Base-by-base conservation (phyloP, 2,329 filamentous ascomycete genomes). In the Magnaporthiopsis rhizophila region DNA sequence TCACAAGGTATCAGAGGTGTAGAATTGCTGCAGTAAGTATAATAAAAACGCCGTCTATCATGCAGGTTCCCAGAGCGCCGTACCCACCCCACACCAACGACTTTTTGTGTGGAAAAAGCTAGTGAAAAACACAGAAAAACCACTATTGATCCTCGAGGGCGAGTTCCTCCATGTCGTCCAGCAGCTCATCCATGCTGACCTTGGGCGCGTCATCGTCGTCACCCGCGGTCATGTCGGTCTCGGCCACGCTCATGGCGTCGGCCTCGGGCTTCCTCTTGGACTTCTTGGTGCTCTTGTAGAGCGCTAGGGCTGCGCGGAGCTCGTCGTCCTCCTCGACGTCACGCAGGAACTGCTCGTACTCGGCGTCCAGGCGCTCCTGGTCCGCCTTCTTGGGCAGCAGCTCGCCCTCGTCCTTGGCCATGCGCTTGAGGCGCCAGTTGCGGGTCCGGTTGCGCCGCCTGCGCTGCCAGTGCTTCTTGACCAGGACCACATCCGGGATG, bases 321-420 rank as follows among this genome's bases (percentile, higher is more conserved):
- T 99, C 95, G 63, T 90, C 84, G 74, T 99, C 95, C 74, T 98
- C 93, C 78, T 99, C 96, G 13, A 99, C 91, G 75, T 99, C 95
- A 59, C 90, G 89, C 81, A 99, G 80, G 86, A 99, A 99, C 85
- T 93, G 86, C 80, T 99, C 95, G 78, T 96, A 99, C 77, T 99
- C 95, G 69, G 89, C 86, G 74, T 98, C 93, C 80, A 96, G 87
- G 68, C 88, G 87, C 66, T 93, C 91, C 73, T 94, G 90, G 74
- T 98, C 93, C 66, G 91, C 82, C 79, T 97, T 92, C 80, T 91
- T 89, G 50, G 91, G 91, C 68, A 93, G 79, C 75, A 96, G 83
- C 69, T 97, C 94, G 69, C 90, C 89, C 74, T 97, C 91, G 68
- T 98, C 93, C 78, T 87, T 89, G 69, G 84, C 84, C 90, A 99